Evolutionary conservation across 768 basidiomycete species (phyloP).

Genomic region (Agrocybe praecox): DNA sequence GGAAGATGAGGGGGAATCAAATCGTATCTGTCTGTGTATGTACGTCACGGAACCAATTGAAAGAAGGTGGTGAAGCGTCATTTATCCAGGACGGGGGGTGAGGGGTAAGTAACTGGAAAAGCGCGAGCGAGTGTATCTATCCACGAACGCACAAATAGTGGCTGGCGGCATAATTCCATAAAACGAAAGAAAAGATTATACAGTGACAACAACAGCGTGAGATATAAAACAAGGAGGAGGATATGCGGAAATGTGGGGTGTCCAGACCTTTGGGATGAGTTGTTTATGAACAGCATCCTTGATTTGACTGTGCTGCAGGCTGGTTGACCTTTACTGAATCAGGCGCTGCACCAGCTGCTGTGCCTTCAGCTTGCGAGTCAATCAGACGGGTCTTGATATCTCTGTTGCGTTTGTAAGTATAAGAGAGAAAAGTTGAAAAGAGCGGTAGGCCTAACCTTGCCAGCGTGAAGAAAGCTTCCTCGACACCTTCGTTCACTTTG

Average conservation of each 20-base stretch:
- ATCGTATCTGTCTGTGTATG: neutral
- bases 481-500: conserved; percentile 96
- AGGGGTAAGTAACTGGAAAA: neutral
- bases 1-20: conserved; percentile 5
- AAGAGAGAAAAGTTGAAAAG: neutral
- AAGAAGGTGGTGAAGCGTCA: neutral
- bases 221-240: neutral
- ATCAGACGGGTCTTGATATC: conserved; percentile 98
- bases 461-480: conserved; percentile 97
- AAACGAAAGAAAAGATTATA: conserved; percentile 8
- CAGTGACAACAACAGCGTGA: conserved; percentile 5
- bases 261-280: neutral
- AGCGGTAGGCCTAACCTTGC: conserved; percentile 64
- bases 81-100: too few relatives aligned
- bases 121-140: neutral
- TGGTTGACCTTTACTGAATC: conserved; percentile 72
- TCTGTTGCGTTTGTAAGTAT: conserved; percentile 39
- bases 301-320: conserved; percentile 44
- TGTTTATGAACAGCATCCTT: conserved; percentile 55
- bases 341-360: conserved; percentile 39
- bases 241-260: neutral
- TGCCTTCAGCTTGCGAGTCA: conserved; percentile 81
- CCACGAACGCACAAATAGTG: conserved; percentile 9
- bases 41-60: too few relatives aligned
- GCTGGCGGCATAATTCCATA: conserved; percentile 11